Base-by-base conservation (phyloP, 1,284 basidiomycete genomes). In the Termitomyces sp. region DNA sequence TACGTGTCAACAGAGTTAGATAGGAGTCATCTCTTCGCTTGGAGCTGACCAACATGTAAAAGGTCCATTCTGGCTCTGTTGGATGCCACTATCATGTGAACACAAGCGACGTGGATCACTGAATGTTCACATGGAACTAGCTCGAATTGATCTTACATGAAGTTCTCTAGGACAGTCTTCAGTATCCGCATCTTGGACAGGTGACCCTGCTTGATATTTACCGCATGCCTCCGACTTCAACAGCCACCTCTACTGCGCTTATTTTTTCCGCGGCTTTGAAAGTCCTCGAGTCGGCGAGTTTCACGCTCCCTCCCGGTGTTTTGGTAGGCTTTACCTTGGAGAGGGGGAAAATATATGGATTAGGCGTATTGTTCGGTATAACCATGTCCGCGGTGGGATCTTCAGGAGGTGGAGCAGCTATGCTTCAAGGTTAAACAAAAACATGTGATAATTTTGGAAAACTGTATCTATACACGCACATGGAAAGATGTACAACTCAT, bases 61-160 rank as follows among this genome's bases (percentile, higher is more conserved):
- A 82, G 35, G 72, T 76, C 82, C 82, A 85, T 66, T 85, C 82
- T 53, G 79, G 76, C 61, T 82, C 73, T 33, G 81, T 86, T 4
- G 84, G 83, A 64, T 87, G 85, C 84, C 85, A 88, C 78, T 86
- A 62, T 30, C 33, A 11, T 11, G 26, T 16, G 16, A 11, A 19
- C 40, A 21, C n/a, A n/a, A n/a, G n/a, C n/a, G n/a, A n/a, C n/a
- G n/a, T n/a, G 3, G 13, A 43, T 50, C 14, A 13, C 4, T 5
- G 5, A 13, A 18, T 18, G 42, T 10, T n/a, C 41, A 30, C 30
- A 16, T 11, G 11, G 10, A 5, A 16, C n/a, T 13, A 3, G 3
- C n/a, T 30, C 5, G 2, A 38, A 66, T n/a, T n/a, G n/a, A 74
- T 14, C 53, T 64, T 53, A 82, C 80, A 54, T 83, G 81, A 54